These are phyloP conservation scores for Penicillium angulare DNA, from an alignment of 495 filamentous ascomycete genomes.

Conservation along the genomic window DNA sequence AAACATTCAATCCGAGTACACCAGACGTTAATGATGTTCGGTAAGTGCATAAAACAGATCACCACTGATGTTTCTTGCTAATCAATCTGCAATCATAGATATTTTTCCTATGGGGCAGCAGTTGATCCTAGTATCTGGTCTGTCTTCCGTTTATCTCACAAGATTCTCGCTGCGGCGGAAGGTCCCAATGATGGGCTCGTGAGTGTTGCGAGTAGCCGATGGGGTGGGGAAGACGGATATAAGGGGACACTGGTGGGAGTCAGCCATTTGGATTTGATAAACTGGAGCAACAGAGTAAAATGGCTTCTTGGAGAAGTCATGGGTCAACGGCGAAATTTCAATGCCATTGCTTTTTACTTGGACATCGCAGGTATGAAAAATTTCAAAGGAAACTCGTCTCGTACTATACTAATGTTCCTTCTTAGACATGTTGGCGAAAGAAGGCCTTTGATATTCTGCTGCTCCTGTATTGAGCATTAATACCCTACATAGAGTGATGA, in stretches of 20 bases:
- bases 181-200: slow-evolving; percentile 93
- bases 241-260: slow-evolving; percentile 87
- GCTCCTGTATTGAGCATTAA: too few relatives aligned
- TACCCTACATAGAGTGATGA: too few relatives aligned
- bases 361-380: slow-evolving; percentile 66
- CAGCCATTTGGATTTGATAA: slow-evolving; percentile 90
- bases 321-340: slow-evolving; percentile 78
- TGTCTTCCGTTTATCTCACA: slow-evolving; percentile 71
- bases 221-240: slow-evolving; percentile 71
- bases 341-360: slow-evolving; percentile 93
- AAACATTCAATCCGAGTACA: slow-evolving; percentile 77
- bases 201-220: slow-evolving; percentile 77
- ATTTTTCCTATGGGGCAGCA: slow-evolving; percentile 89
- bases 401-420: background rate
- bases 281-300: slow-evolving; percentile 85
- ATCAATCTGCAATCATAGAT: slow-evolving; percentile 43
- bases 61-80: background rate
- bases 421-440: slow-evolving; percentile 72
- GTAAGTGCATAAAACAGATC: slow-evolving; percentile 26
- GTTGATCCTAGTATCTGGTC: slow-evolving; percentile 65
- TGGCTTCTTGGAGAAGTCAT: slow-evolving; percentile 67
- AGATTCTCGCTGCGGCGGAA: slow-evolving; percentile 66
- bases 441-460: slow-evolving; percentile 57
- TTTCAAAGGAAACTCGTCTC: background rate
- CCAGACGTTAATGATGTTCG: slow-evolving; percentile 71